These are phyloP conservation scores for Ophiobolus disseminans DNA, from an alignment of 2,329 filamentous ascomycete species.

Conservation along the genomic window DNA sequence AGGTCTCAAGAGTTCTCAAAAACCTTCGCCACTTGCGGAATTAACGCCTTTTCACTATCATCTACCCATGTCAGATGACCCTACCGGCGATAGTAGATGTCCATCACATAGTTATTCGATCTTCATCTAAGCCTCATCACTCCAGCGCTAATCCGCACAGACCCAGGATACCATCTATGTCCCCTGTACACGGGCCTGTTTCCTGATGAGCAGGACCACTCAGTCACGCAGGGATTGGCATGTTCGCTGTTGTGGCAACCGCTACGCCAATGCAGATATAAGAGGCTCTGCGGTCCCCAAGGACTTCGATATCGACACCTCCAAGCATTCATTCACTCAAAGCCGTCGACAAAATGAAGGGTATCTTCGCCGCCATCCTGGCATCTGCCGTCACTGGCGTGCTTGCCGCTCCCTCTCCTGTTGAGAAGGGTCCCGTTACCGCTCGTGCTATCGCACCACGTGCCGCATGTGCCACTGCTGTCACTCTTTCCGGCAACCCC, in stretches of 20 bases:
- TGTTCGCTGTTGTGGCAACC: conserved; percentile 8
- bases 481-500: conserved; percentile 59
- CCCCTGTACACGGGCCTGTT: conserved; percentile 46
- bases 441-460: conserved; percentile 38
- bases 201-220: conserved; percentile 35
- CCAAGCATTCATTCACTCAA: conserved; percentile 22
- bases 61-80: conserved; percentile 28
- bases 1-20: not conserved
- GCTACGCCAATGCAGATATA: conserved; percentile 34
- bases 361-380: conserved; percentile 41
- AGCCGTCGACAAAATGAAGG: conserved; percentile 43
- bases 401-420: conserved; percentile 43
- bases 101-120: conserved; percentile 29
- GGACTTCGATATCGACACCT: conserved; percentile 27
- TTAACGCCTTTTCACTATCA: conserved; percentile 17
- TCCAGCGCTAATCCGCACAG: conserved; percentile 35
- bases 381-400: conserved; percentile 45
- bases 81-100: conserved; percentile 31
- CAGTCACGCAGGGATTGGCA: not conserved
- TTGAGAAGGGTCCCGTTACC: conserved; percentile 43
- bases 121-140: conserved; percentile 44
- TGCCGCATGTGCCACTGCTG: conserved; percentile 43
- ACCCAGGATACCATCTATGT: conserved; percentile 32
- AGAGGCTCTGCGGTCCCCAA: conserved; percentile 27
- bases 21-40: conserved; percentile 22